Percentiles rank a stretch among this genome's conserved stretches.
Evolutionary conservation across 805 yeast genomes (phyloP).

Genomic region (Schizosaccharomyces lindneri): DNA sequence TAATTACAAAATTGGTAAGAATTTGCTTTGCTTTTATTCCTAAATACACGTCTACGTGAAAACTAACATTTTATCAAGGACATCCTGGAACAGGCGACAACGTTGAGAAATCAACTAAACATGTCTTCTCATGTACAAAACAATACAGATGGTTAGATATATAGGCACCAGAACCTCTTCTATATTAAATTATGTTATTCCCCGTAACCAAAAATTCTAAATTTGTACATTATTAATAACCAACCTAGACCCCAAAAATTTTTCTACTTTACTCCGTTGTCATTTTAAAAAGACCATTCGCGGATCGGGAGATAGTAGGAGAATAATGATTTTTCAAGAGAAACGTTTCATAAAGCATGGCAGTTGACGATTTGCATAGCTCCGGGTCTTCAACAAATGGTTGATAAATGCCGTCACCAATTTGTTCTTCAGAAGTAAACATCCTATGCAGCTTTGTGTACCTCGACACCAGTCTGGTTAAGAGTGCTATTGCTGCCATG

Average conservation of each 20-base stretch:
- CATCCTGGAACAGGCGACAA: neutral
- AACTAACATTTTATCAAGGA: neutral
- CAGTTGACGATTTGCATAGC: slow-evolving; percentile 64
- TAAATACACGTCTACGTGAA: neutral
- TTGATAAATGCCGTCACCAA: slow-evolving; percentile 54
- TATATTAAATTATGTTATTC: neutral
- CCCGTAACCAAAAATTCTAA: neutral
- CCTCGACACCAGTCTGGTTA: slow-evolving; percentile 49
- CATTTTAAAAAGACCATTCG: slow-evolving; percentile 6
- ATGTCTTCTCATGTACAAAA: neutral
- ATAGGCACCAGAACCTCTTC: neutral
- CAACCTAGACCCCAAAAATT: neutral
- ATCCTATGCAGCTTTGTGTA: slow-evolving; percentile 43
- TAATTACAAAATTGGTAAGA: neutral
- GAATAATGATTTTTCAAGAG: slow-evolving; percentile 61
- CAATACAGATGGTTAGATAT: too few species aligned
- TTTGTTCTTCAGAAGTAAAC: slow-evolving; percentile 69
- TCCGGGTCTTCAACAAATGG: slow-evolving; percentile 42
- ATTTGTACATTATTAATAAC: too few species aligned
- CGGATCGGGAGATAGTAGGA: slow-evolving; percentile 54
- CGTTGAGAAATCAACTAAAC: neutral
- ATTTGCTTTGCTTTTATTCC: neutral
- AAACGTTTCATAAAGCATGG: slow-evolving; percentile 73
- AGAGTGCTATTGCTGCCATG: slow-evolving; percentile 48
- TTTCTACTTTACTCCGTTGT: neutral